Percentiles rank a stretch among this genome's conserved stretches.
phyloP scores from a whole-genome alignment of 2,329 filamentous ascomycete genomes.

The Ceratocystis papillata region DNA sequence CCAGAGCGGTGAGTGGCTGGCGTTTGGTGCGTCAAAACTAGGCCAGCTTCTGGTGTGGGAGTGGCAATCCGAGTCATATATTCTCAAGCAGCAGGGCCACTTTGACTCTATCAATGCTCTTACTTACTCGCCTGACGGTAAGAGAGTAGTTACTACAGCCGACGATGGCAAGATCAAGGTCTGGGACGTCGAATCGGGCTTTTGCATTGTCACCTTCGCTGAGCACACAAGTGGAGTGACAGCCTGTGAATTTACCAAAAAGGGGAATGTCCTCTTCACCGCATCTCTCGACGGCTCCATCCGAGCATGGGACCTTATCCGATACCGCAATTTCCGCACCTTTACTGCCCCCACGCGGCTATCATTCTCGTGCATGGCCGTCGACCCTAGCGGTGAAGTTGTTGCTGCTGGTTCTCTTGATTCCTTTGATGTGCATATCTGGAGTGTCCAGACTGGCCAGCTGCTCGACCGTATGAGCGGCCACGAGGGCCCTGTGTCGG shows the following conservation, averaged over 20 bases:
- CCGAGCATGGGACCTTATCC: constrained; percentile 87
- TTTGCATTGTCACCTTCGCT: constrained; percentile 96
- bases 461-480: constrained; percentile 81
- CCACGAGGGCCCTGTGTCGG: constrained; percentile 86
- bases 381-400: constrained; percentile 95
- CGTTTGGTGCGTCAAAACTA: constrained; percentile 88
- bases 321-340: constrained; percentile 93
- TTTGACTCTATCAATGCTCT: constrained; percentile 92
- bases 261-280: constrained; percentile 91
- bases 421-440: constrained; percentile 94
- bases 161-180: constrained; percentile 98
- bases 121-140: constrained; percentile 85
- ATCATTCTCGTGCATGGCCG: constrained; percentile 86
- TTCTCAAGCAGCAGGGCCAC: constrained; percentile 94
- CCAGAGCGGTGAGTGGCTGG: constrained; percentile 89
- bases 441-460: constrained; percentile 96
- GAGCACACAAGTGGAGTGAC: constrained; percentile 93
- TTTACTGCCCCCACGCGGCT: constrained; percentile 88
- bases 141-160: constrained; percentile 82
- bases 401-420: constrained; percentile 91
- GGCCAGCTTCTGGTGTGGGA: constrained; percentile 98
- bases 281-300: constrained; percentile 89
- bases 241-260: constrained; percentile 86
- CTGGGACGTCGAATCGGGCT: constrained; percentile 93
- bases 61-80: constrained; percentile 98